Conservation (phyloP, 31 red algal genomes). For the Asparagopsis taxiformis region DNA sequence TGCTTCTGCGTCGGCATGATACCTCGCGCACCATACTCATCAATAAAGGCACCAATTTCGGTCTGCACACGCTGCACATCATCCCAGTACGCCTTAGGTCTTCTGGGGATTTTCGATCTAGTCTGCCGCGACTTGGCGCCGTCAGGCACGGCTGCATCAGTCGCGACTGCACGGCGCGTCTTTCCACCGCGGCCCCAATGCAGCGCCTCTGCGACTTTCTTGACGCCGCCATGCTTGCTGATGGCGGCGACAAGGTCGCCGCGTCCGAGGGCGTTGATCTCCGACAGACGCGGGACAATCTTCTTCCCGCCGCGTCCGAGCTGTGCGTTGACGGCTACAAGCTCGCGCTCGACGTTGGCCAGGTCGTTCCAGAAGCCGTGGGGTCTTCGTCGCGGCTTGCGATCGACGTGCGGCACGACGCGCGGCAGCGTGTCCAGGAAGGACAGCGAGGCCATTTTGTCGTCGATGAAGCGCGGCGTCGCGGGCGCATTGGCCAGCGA, state of each 20-base stretch:
- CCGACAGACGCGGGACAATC: slow-evolving; percentile 26
- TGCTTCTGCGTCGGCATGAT: slow-evolving; percentile 36
- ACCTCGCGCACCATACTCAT: slow-evolving; percentile 5
- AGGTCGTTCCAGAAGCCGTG: slow-evolving; percentile 69
- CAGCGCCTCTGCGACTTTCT: slow-evolving; percentile 23
- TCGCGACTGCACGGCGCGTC: not conserved
- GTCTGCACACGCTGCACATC: slow-evolving; percentile 18
- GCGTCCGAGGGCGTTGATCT: slow-evolving; percentile 33
- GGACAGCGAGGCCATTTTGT: no score
- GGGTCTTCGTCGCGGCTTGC: slow-evolving; percentile 15
- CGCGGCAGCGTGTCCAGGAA: no score
- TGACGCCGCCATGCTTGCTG: slow-evolving; percentile 59
- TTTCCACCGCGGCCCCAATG: slow-evolving; percentile 12
- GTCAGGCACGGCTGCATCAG: not conserved
- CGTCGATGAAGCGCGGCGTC: no score
- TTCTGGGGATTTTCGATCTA: not conserved
- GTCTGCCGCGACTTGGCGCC: not conserved
- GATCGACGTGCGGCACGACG: no score
- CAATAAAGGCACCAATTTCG: slow-evolving; percentile 25
- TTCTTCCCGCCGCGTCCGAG: slow-evolving; percentile 8
- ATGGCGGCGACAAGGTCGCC: slow-evolving; percentile 52
- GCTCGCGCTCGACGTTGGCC: slow-evolving; percentile 28
- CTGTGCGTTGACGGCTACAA: slow-evolving; percentile 18
- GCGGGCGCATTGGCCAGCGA: no score
- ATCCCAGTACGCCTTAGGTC: slow-evolving; percentile 6